phyloP scores from a whole-genome alignment of 139 green algal species.

The Edaphochlamys debaryana region DNA sequence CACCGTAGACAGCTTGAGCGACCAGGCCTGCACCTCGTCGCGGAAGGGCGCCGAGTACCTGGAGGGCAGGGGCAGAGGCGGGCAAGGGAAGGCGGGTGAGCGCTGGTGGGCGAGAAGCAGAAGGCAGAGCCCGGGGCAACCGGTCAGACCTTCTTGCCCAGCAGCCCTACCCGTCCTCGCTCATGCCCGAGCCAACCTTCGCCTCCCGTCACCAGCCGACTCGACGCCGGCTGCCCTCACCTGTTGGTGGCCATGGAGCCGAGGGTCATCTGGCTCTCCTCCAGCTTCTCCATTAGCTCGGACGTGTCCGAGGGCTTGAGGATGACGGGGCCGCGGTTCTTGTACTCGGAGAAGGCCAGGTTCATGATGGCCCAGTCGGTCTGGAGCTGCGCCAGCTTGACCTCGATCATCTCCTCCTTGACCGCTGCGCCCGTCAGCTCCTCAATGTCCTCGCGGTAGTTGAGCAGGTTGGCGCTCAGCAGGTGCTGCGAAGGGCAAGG shows the following conservation, averaged over 20 bases:
- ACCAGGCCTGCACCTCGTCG: slow-evolving; percentile 82
- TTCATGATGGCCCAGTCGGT: slow-evolving; percentile 81
- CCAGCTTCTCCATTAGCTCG: slow-evolving; percentile 95
- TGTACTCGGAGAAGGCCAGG: slow-evolving; percentile 93
- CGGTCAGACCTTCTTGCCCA: too few relatives aligned
- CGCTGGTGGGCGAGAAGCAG: too few relatives aligned
- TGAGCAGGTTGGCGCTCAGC: slow-evolving; percentile 83
- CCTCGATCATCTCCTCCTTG: slow-evolving; percentile 94
- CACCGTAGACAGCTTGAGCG: slow-evolving; percentile 88
- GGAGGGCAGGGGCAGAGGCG: too few relatives aligned
- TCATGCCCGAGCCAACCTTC: too few relatives aligned
- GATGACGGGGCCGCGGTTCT: slow-evolving; percentile 87
- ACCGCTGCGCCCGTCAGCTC: slow-evolving; percentile 83
- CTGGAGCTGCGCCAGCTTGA: slow-evolving; percentile 74
- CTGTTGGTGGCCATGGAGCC: slow-evolving; percentile 93
- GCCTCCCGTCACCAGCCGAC: too few relatives aligned
- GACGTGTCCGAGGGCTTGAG: slow-evolving; percentile 89
- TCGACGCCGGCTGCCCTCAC: too few relatives aligned
- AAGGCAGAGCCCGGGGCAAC: too few relatives aligned
- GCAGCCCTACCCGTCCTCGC: too few relatives aligned
- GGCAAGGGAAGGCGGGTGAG: too few relatives aligned
- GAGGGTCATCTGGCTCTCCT: slow-evolving; percentile 96
- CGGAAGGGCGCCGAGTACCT: slow-evolving; percentile 86
- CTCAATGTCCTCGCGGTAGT: slow-evolving; percentile 86
- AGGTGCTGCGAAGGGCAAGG: slow-evolving; percentile 69